These are phyloP conservation scores for Papiliotrema laurentii DNA, from an alignment of 1,284 basidiomycete species.

Conservation along the genomic window DNA sequence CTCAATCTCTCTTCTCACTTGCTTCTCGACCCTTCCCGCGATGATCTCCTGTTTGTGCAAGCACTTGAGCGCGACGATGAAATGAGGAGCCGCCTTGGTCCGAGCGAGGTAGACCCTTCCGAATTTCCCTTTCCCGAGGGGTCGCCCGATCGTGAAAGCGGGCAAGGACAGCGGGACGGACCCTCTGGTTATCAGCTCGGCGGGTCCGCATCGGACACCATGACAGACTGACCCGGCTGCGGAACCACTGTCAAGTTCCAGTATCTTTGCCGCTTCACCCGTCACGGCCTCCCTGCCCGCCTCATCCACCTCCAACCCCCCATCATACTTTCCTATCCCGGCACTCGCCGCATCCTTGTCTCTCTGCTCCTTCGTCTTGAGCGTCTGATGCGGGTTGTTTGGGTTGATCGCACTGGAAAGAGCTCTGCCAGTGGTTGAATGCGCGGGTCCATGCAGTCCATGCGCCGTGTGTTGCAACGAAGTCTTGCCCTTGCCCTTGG, in stretches of 20 bases:
- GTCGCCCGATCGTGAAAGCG: constrained; percentile 90
- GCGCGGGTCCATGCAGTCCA: constrained; percentile 44
- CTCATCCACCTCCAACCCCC: constrained; percentile 76
- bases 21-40: constrained; percentile 84
- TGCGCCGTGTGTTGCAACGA: constrained; percentile 40
- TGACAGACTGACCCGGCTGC: constrained; percentile 56
- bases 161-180: constrained; percentile 54
- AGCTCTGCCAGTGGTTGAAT: constrained; percentile 37
- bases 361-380: constrained; percentile 3
- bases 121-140: constrained; percentile 97
- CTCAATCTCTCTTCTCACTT: constrained; percentile 95
- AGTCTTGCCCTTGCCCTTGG: constrained; percentile 15
- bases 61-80: constrained; percentile 95
- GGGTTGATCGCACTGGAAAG: constrained; percentile 23
- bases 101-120: constrained; percentile 98
- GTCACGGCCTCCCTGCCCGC: constrained; percentile 52
- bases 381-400: constrained; percentile 4
- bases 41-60: constrained; percentile 96
- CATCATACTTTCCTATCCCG: constrained; percentile 80
- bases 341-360: constrained; percentile 27
- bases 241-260: constrained; percentile 72
- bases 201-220: neutral
- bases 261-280: constrained; percentile 66
- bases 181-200: constrained; percentile 41
- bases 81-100: constrained; percentile 78